Evolutionary conservation across 2,329 filamentous ascomycete species (phyloP).

Genomic region (Trichoderma semiorbis): DNA sequence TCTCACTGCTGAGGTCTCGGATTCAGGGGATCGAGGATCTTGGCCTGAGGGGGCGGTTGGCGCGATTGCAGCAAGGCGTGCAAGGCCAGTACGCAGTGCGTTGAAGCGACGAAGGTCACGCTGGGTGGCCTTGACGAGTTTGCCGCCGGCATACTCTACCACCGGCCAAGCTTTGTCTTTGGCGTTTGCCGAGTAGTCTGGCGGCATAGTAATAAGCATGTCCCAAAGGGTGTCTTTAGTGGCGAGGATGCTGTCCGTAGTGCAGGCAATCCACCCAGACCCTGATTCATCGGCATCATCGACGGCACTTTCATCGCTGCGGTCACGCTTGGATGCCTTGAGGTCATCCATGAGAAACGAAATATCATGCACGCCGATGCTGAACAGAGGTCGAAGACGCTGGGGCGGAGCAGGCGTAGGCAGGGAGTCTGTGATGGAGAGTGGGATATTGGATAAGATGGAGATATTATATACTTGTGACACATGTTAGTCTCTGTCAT

Average conservation of each 20-base stretch:
- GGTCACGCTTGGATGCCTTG: conserved; percentile 41
- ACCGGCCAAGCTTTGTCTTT: conserved; percentile 69
- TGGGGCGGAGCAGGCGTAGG: conserved; percentile 58
- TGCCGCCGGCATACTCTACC: conserved; percentile 63
- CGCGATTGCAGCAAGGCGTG: conserved; percentile 38
- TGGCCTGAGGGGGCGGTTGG: conserved; percentile 25
- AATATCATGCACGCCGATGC: conserved; percentile 90
- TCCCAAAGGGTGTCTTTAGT: conserved; percentile 88
- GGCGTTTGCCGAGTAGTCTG: conserved; percentile 54
- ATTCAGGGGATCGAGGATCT: conserved; percentile 29
- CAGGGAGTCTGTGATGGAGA: conserved; percentile 67
- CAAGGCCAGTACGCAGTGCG: conserved; percentile 62
- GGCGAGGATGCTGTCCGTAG: conserved; percentile 87
- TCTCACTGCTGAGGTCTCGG: conserved; percentile 27
- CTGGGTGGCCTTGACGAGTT: conserved; percentile 77
- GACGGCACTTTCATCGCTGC: conserved; percentile 35
- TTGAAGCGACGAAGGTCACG: conserved; percentile 81
- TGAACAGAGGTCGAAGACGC: conserved; percentile 80
- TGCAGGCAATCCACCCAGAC: conserved; percentile 87
- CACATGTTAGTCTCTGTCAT: not conserved
- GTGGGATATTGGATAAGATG: conserved; percentile 84
- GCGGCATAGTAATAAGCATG: conserved; percentile 78
- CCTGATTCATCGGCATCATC: conserved; percentile 51
- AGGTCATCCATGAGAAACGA: conserved; percentile 65
- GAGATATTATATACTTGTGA: conserved; percentile 85